A percentile compares a stretch with the other conserved stretches of the same genome.
Conservation (phyloP, 805 yeast species). For the Naumovozyma castellii region DNA sequence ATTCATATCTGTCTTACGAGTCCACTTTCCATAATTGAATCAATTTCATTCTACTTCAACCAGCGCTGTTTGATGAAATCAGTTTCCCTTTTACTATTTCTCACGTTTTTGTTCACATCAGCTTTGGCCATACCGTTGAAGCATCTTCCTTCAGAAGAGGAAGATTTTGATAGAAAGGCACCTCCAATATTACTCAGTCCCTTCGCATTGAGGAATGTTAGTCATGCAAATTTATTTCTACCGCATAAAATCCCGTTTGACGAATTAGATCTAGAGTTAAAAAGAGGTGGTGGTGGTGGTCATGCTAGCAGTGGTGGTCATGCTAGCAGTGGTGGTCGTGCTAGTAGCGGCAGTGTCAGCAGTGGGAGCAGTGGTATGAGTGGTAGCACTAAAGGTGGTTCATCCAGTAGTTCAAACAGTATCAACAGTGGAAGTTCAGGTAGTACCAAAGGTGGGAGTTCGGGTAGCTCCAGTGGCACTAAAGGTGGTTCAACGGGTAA, state of each 20-base stretch:
- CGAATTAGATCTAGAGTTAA: not conserved
- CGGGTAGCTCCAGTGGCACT: not conserved
- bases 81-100: too few species aligned
- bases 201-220: too few species aligned
- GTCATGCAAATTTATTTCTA: too few species aligned
- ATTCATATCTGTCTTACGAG: too few species aligned
- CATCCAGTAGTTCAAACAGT: not conserved
- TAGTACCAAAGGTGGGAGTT: not conserved
- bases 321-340: not conserved
- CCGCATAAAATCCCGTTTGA: not conserved
- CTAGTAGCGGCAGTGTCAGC: conserved; percentile 1
- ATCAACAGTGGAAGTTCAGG: not conserved
- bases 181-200: too few species aligned
- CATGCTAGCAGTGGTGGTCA: not conserved
- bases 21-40: too few species aligned
- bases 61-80: too few species aligned
- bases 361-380: not conserved
- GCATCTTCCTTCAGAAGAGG: too few species aligned
- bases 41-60: too few species aligned
- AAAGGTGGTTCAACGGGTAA: conserved; percentile 1
- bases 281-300: conserved; percentile 3
- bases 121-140: too few species aligned
- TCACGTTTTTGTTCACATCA: too few species aligned
- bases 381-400: conserved; percentile 1
- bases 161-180: too few species aligned